A percentile compares a stretch with the other conserved stretches of the same genome.
phyloP scores from a whole-genome alignment of 2,329 filamentous ascomycete species.

The Aspergillus ustus region DNA sequence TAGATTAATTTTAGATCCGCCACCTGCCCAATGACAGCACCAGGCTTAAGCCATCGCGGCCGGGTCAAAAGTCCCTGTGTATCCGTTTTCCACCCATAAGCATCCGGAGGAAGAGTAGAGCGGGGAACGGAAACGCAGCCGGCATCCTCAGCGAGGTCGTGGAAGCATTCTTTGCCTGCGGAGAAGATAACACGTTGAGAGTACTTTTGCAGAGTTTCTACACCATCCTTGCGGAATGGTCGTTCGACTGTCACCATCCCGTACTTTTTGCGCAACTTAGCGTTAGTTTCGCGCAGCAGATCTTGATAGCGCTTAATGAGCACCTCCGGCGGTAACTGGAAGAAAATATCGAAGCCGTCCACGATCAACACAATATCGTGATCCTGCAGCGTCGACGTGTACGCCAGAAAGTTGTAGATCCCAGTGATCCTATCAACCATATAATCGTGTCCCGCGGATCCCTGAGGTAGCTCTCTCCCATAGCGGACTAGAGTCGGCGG shows the following conservation, averaged over 20 bases:
- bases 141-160: conserved; percentile 46
- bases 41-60: conserved; percentile 55
- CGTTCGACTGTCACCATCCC: conserved; percentile 40
- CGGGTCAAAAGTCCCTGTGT: conserved; percentile 44
- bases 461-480: conserved; percentile 32
- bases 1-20: conserved; percentile 55
- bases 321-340: conserved; percentile 68
- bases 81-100: conserved; percentile 54
- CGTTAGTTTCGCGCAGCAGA: conserved; percentile 58
- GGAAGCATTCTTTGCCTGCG: conserved; percentile 59
- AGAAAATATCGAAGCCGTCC: conserved; percentile 67
- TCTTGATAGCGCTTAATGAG: conserved; percentile 66
- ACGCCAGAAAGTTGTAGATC: conserved; percentile 54
- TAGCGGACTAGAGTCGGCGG: conserved; percentile 60
- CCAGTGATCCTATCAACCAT: conserved; percentile 53
- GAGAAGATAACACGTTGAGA: conserved; percentile 61
- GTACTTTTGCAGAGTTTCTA: conserved; percentile 46
- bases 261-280: conserved; percentile 56
- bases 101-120: conserved; percentile 55
- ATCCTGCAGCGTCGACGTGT: conserved; percentile 54
- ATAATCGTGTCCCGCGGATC: conserved; percentile 42
- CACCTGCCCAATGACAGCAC: conserved; percentile 56
- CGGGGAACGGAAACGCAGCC: conserved; percentile 59
- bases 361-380: conserved; percentile 67
- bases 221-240: conserved; percentile 22